Base-by-base conservation (phyloP, 2,329 filamentous ascomycete species). In the Penicillium thymicola region DNA sequence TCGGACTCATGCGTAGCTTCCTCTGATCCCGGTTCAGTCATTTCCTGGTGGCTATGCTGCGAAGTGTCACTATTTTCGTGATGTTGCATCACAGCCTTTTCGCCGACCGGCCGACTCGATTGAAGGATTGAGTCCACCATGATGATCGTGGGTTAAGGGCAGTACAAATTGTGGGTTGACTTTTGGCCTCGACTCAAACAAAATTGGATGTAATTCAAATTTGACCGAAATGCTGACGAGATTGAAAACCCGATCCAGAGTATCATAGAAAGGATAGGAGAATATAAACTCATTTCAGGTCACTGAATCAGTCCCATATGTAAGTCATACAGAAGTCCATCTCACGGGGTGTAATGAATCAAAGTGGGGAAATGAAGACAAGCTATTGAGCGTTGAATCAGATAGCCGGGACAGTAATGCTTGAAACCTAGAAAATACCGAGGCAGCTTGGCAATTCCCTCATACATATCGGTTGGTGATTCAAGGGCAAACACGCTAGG, bases 21-120 rank as follows among this genome's bases (percentile, higher is more conserved):
- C 34, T 75, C 79, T 62, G 75, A 78, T 56, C 76, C 70, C 2
- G 79, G 59, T 25, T 77, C 77, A 63, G 75, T 65, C 56, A 79
- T 79, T 59, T 82, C 78, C 59, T 78, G 78, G 65, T 81, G 78
- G 53, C 69, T 72, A 37, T 69, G 63, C n/a, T 58, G 59, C 48
- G 71, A 66, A 44, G 69, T 62, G 27, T 69, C 67, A 48, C 64
- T 65, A 32, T 67, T 57, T 45, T 65, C 60, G 41, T 67, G 65
- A 40, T 70, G 59, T 56, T 69, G 67, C 23, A 59, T 55, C 8
- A 55, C 44, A 18, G 55, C 49, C 47, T 74, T 74, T 52, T 72
- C 71, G 25, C 74, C 66, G 30, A 54, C 40, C n/a, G 59, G 57
- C 28, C 58, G 61, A 50, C 48, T 57, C 10, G 58, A 58, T 25